These are phyloP conservation scores for Phytophthora melonis DNA, from an alignment of 352 stramenopile species.

Conservation along the genomic window DNA sequence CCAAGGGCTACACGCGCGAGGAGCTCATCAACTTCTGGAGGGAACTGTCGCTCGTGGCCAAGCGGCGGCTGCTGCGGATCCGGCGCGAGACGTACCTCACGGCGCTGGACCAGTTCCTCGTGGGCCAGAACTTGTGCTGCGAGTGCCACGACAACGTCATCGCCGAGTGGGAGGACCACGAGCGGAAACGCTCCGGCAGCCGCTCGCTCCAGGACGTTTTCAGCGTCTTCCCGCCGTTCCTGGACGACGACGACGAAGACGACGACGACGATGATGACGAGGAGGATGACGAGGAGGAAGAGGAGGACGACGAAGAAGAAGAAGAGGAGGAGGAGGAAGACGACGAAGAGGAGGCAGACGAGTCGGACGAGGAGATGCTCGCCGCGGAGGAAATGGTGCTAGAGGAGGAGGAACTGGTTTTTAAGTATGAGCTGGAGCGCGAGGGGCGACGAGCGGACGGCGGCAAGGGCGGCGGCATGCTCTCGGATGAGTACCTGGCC, in stretches of 20 bases:
- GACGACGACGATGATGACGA: slow-evolving; percentile 60
- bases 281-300: slow-evolving; percentile 65
- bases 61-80: slow-evolving; percentile 76
- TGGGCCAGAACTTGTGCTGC: slow-evolving; percentile 81
- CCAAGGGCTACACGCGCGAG: slow-evolving; percentile 71
- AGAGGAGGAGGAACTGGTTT: slow-evolving; percentile 72
- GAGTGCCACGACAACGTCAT: slow-evolving; percentile 89
- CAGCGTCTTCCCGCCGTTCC: slow-evolving; percentile 79
- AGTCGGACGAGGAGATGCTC: slow-evolving; percentile 53
- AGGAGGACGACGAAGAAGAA: slow-evolving; percentile 45
- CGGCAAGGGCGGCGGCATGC: slow-evolving; percentile 38
- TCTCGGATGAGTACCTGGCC: slow-evolving; percentile 74
- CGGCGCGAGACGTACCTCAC: slow-evolving; percentile 75
- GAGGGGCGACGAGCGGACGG: slow-evolving; percentile 38
- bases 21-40: slow-evolving; percentile 88
- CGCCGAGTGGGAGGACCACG: slow-evolving; percentile 83
- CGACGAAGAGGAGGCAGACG: slow-evolving; percentile 38
- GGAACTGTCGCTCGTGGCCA: slow-evolving; percentile 69
- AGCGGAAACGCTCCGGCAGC: slow-evolving; percentile 67
- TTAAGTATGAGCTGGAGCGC: slow-evolving; percentile 78
- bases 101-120: slow-evolving; percentile 78
- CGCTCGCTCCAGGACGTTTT: slow-evolving; percentile 81
- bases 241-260: slow-evolving; percentile 69
- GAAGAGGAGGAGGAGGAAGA: slow-evolving; percentile 68
- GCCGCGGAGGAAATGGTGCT: slow-evolving; percentile 53